phyloP scores from a whole-genome alignment of 805 yeast species.

The Priceomyces fermenticarens region DNA sequence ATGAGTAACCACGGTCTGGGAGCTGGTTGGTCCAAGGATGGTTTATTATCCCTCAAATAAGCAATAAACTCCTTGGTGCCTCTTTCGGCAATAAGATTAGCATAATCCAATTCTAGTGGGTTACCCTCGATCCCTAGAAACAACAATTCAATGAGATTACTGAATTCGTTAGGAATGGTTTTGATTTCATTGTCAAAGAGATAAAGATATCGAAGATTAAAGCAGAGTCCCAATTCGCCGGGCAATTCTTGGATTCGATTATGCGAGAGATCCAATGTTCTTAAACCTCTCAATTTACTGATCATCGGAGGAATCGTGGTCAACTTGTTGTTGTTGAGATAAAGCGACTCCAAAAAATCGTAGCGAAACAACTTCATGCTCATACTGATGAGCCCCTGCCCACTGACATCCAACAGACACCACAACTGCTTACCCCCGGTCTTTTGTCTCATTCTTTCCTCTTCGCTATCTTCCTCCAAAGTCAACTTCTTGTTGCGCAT shows the following conservation, averaged over 20 bases:
- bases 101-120: constrained; percentile 63
- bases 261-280: constrained; percentile 81
- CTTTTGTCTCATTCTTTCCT: constrained; percentile 57
- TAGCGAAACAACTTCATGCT: constrained; percentile 77
- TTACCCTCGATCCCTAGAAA: constrained; percentile 94
- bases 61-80: constrained; percentile 84
- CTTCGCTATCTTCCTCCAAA: constrained; percentile 52
- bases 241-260: constrained; percentile 76
- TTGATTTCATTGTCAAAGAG: constrained; percentile 82
- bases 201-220: constrained; percentile 74
- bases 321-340: constrained; percentile 81
- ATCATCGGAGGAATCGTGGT: constrained; percentile 65
- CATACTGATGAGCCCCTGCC: constrained; percentile 73
- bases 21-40: constrained; percentile 59
- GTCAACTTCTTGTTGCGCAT: constrained; percentile 42
- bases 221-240: constrained; percentile 77
- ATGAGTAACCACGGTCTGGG: constrained; percentile 83
- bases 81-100: constrained; percentile 67
- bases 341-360: constrained; percentile 79
- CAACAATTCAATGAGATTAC: constrained; percentile 77
- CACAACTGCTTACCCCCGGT: constrained; percentile 78
- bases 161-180: constrained; percentile 79
- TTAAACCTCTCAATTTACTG: constrained; percentile 63
- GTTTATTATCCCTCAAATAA: constrained; percentile 78
- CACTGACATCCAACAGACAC: constrained; percentile 91